Evolutionary conservation across 257 asterid genomes (phyloP).

Genomic region (Solanum virginianum): DNA sequence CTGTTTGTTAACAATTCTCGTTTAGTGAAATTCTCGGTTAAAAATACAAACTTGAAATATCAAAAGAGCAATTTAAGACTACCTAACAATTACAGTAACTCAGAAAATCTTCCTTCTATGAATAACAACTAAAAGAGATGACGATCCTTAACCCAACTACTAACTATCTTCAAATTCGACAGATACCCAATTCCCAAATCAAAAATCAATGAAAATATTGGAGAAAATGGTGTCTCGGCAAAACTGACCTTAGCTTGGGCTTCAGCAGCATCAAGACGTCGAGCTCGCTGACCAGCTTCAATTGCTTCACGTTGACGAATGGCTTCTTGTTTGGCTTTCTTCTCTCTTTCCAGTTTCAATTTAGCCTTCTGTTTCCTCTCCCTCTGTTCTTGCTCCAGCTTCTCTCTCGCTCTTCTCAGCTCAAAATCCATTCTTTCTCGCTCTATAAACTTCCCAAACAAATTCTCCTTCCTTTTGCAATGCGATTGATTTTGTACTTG

Average conservation of each 20-base stretch:
- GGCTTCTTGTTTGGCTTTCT: slow-evolving; percentile 60
- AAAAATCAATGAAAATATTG: not conserved
- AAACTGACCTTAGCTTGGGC: slow-evolving; percentile 49
- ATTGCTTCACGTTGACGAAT: slow-evolving; percentile 69
- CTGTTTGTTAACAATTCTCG: not conserved
- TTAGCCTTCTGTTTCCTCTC: slow-evolving; percentile 70
- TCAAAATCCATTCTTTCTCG: slow-evolving; percentile 61
- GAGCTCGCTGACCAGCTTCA: slow-evolving; percentile 60
- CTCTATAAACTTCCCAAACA: not conserved
- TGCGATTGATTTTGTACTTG: not conserved
- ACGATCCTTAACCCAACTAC: not conserved
- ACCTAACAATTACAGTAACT: not conserved
- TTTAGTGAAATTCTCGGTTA: not conserved
- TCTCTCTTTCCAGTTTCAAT: slow-evolving; percentile 59
- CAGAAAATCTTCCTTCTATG: not conserved
- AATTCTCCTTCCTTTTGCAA: not conserved
- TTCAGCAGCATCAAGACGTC: slow-evolving; percentile 74
- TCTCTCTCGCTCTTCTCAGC: slow-evolving; percentile 82
- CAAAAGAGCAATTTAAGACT: not conserved
- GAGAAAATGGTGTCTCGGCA: not conserved
- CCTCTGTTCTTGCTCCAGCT: slow-evolving; percentile 73
- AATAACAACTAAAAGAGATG: not conserved
- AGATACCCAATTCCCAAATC: not conserved
- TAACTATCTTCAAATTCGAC: not conserved
- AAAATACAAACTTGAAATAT: not conserved